phyloP scores from a whole-genome alignment of 345 rosid species.

The Lumnitzera racemosa region DNA sequence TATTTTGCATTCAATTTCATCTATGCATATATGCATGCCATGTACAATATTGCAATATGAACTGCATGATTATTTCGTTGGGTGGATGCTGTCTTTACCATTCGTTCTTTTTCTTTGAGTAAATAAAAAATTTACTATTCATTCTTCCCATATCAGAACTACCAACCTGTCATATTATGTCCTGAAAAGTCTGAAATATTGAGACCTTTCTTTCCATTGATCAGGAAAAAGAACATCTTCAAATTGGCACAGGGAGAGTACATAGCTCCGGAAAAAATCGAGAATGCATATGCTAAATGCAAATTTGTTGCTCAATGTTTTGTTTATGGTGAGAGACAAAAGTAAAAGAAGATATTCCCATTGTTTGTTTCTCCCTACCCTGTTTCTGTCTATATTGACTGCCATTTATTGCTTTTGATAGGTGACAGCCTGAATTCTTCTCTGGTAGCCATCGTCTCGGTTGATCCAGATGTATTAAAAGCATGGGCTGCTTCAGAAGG shows the following conservation, averaged over 20 bases:
- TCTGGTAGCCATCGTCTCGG: conserved; percentile 78
- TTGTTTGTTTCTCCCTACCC: conserved; percentile 3
- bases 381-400: conserved; percentile 7
- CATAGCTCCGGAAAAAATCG: conserved; percentile 97
- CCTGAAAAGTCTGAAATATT: neutral
- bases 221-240: conserved; percentile 97
- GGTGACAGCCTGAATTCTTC: conserved; percentile 96
- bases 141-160: no score
- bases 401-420: conserved; percentile 16
- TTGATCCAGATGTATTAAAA: conserved; percentile 70
- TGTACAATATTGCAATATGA: no score
- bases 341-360: neutral
- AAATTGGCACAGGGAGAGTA: conserved; percentile 99
- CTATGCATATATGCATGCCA: no score
- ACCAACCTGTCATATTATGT: no score
- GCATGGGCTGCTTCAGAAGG: conserved; percentile 86
- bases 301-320: conserved; percentile 73
- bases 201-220: conserved; percentile 8
- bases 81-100: no score
- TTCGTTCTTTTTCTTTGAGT: no score
- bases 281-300: conserved; percentile 93
- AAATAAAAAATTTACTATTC: no score
- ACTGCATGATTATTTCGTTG: no score
- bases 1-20: no score
- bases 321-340: conserved; percentile 54